A percentile compares a stretch with the other conserved stretches of the same genome.
Conservation (phyloP, 371 early-diverging fungal species). For the Mortierella sp. region DNA sequence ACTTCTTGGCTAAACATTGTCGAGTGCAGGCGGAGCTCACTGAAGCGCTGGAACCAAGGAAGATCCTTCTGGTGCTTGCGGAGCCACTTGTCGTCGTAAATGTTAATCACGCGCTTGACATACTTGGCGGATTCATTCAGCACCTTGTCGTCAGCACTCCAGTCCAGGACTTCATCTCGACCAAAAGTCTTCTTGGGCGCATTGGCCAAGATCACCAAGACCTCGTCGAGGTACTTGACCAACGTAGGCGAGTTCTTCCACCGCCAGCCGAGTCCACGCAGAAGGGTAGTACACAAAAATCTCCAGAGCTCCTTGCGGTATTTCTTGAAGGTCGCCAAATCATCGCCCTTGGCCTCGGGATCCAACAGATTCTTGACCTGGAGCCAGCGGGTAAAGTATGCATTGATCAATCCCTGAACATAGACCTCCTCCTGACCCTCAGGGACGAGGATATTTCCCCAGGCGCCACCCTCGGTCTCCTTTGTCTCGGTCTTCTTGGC, state of each 20-base stretch:
- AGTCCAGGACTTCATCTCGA: slow-evolving; percentile 29
- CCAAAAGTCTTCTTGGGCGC: slow-evolving; percentile 35
- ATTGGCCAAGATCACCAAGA: slow-evolving; percentile 15
- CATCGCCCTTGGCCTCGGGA: slow-evolving; percentile 32
- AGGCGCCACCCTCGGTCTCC: slow-evolving; percentile 26
- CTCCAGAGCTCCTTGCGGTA: slow-evolving; percentile 23
- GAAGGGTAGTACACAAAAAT: slow-evolving; percentile 9
- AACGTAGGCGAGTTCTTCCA: slow-evolving; percentile 53
- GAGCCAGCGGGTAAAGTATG: slow-evolving; percentile 38
- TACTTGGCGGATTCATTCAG: neutral
- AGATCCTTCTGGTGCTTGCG: slow-evolving; percentile 21
- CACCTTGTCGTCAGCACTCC: slow-evolving; percentile 16
- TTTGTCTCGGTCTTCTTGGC: slow-evolving; percentile 22
- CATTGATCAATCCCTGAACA: slow-evolving; percentile 31
- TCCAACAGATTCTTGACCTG: slow-evolving; percentile 33
- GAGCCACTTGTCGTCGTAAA: slow-evolving; percentile 33
- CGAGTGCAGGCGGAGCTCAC: slow-evolving; percentile 25
- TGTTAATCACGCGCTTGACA: slow-evolving; percentile 5
- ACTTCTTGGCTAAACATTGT: slow-evolving; percentile 14
- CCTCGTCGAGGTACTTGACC: slow-evolving; percentile 27
- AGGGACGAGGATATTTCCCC: slow-evolving; percentile 21
- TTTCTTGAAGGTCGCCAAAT: slow-evolving; percentile 26
- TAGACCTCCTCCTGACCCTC: slow-evolving; percentile 42
- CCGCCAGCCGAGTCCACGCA: slow-evolving; percentile 35
- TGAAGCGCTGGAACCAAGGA: slow-evolving; percentile 29